A percentile compares a stretch with the other conserved stretches of the same genome.
phyloP scores from a whole-genome alignment of 78 protist genomes.

The Dictyostelium capitatum region DNA sequence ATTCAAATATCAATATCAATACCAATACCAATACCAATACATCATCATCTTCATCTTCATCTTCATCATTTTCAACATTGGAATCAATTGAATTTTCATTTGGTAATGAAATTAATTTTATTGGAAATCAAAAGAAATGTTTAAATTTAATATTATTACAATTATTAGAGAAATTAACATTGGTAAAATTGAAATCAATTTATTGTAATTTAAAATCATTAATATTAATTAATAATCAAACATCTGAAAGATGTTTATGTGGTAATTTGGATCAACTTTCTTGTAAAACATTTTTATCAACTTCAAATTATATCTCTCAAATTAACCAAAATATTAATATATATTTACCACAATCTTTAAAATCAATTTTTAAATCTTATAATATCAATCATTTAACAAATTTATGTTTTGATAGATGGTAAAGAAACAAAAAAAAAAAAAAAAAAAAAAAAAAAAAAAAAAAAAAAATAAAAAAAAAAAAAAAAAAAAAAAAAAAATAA shows the following conservation, averaged over 20 bases:
- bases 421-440: not conserved
- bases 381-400: not conserved
- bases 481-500: too few species aligned
- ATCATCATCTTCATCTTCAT: too few species aligned
- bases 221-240: not conserved
- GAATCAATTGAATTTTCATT: not conserved
- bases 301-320: not conserved
- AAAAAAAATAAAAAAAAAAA: not conserved
- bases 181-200: too few species aligned
- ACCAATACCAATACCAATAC: too few species aligned
- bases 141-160: not conserved
- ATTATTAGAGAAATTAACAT: not conserved
- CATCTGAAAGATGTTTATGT: not conserved
- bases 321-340: not conserved
- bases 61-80: not conserved
- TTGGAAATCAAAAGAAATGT: not conserved
- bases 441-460: not conserved
- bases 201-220: not conserved
- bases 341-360: not conserved
- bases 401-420: constrained; percentile 2
- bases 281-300: not conserved
- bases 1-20: too few species aligned
- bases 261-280: not conserved
- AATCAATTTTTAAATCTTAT: not conserved
- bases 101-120: not conserved